Percentiles rank a stretch among this genome's conserved stretches.
These are phyloP conservation scores for Pyrenophora tritici-repentis DNA, from an alignment of 2,329 filamentous ascomycete species.

Conservation along the genomic window DNA sequence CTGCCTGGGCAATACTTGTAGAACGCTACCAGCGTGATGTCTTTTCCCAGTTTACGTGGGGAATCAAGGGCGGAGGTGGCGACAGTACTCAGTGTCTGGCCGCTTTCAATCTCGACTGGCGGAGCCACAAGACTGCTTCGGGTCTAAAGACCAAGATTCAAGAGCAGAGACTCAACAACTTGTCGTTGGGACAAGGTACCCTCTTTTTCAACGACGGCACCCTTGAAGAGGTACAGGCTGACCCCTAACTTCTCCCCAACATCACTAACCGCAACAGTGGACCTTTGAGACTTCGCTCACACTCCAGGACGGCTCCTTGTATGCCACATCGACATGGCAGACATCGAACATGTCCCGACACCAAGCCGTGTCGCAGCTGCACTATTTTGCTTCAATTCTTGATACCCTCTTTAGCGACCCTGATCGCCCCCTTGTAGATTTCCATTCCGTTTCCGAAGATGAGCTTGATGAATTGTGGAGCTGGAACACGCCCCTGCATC, in stretches of 20 bases:
- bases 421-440: constrained; percentile 17
- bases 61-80: constrained; percentile 17
- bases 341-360: constrained; percentile 50
- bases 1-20: constrained; percentile 38
- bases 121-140: constrained; percentile 14
- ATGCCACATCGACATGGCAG: constrained; percentile 51
- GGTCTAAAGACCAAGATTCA: constrained; percentile 24
- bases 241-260: background rate
- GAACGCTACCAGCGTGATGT: constrained; percentile 41
- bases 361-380: constrained; percentile 51
- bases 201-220: constrained; percentile 39
- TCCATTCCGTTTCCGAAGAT: constrained; percentile 32
- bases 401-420: constrained; percentile 43
- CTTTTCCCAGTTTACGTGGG: constrained; percentile 40
- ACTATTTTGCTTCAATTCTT: constrained; percentile 47
- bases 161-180: constrained; percentile 18
- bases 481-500: constrained; percentile 55
- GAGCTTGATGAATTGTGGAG: constrained; percentile 55
- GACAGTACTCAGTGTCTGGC: constrained; percentile 23
- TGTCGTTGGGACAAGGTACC: constrained; percentile 10
- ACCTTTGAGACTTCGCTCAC: constrained; percentile 33
- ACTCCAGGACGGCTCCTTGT: constrained; percentile 33
- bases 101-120: constrained; percentile 23
- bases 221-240: constrained; percentile 32
- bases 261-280: constrained; percentile 30